Percentiles rank a stretch among this genome's conserved stretches.
phyloP scores from a whole-genome alignment of 2,329 filamentous ascomycete genomes.

The Colletotrichum echinochloae region DNA sequence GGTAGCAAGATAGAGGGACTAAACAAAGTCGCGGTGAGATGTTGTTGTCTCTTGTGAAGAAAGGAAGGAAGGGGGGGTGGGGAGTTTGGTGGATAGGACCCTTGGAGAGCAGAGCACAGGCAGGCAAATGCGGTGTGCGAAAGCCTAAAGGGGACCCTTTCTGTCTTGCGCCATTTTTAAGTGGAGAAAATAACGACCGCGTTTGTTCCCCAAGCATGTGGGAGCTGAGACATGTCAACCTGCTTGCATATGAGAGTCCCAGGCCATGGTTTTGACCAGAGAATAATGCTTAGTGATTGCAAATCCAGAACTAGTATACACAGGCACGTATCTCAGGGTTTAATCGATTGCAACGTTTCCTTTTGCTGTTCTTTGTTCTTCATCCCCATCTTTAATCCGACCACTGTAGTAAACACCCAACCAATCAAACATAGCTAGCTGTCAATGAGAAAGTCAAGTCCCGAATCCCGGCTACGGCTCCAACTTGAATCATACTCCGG shows the following conservation, averaged over 20 bases:
- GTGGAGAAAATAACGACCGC: conserved; percentile 2
- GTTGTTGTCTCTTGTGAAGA: conserved; percentile 6
- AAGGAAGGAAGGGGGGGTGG: conserved; percentile 12
- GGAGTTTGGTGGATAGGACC: conserved; percentile 17
- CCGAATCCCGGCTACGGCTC: not conserved
- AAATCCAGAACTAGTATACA: not conserved
- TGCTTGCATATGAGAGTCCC: too few species aligned
- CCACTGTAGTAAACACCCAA: not conserved
- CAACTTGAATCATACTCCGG: not conserved
- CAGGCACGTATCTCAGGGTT: too few species aligned
- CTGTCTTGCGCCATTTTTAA: conserved; percentile 2
- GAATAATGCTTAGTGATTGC: not conserved
- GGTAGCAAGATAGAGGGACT: not conserved
- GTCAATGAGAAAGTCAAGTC: too few species aligned
- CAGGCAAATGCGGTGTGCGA: conserved; percentile 14
- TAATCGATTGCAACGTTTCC: not conserved
- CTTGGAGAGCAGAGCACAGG: not conserved
- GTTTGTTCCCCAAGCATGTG: conserved; percentile 12
- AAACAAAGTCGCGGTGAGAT: conserved; percentile 1
- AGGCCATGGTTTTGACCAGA: not conserved
- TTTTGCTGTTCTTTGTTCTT: not conserved
- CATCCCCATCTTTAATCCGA: not conserved
- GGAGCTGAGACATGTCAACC: not conserved
- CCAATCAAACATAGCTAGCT: not conserved
- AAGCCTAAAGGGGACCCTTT: not conserved